Evolutionary conservation across 371 early-diverging fungal genomes (phyloP).

Genomic region (Mucor sp.): DNA sequence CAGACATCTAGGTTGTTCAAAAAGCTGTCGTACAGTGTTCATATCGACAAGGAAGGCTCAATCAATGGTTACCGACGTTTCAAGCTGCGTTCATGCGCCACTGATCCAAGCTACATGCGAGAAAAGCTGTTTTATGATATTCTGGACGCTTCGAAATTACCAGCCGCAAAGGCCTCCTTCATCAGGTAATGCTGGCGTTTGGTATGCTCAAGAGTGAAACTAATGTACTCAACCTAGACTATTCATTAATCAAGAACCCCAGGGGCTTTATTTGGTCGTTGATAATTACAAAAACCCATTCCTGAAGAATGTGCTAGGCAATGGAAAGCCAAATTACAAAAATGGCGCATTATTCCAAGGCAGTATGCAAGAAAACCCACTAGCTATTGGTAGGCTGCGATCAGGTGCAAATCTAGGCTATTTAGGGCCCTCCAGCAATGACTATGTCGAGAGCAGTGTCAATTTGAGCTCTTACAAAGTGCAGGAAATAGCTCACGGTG

Average conservation of each 20-base stretch:
- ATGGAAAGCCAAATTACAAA: constrained; percentile 14
- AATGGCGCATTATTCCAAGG: constrained; percentile 35
- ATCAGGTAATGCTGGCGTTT: constrained; percentile 27
- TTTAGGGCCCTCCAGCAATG: constrained; percentile 12
- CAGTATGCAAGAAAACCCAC: constrained; percentile 34
- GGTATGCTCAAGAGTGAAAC: neutral
- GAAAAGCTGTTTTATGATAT: constrained; percentile 58
- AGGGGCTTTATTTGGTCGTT: constrained; percentile 46
- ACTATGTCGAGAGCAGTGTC: constrained; percentile 12
- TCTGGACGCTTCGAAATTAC: constrained; percentile 41
- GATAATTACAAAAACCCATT: constrained; percentile 45
- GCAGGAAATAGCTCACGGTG: constrained; percentile 11
- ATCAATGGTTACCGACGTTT: constrained; percentile 36
- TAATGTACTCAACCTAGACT: constrained; percentile 17
- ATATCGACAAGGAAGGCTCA: constrained; percentile 13
- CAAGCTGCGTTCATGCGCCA: constrained; percentile 38
- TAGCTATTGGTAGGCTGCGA: constrained; percentile 16
- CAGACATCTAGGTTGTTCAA: constrained; percentile 38
- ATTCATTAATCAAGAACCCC: constrained; percentile 44
- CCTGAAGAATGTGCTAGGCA: constrained; percentile 24
- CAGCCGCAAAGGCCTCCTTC: constrained; percentile 44
- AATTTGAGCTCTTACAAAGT: constrained; percentile 23
- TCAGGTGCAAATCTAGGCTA: constrained; percentile 38
- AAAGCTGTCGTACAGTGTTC: constrained; percentile 34
- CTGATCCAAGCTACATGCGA: constrained; percentile 54